These are phyloP conservation scores for Colletotrichum gigasporum DNA, from an alignment of 2,329 filamentous ascomycete genomes.

Conservation along the genomic window DNA sequence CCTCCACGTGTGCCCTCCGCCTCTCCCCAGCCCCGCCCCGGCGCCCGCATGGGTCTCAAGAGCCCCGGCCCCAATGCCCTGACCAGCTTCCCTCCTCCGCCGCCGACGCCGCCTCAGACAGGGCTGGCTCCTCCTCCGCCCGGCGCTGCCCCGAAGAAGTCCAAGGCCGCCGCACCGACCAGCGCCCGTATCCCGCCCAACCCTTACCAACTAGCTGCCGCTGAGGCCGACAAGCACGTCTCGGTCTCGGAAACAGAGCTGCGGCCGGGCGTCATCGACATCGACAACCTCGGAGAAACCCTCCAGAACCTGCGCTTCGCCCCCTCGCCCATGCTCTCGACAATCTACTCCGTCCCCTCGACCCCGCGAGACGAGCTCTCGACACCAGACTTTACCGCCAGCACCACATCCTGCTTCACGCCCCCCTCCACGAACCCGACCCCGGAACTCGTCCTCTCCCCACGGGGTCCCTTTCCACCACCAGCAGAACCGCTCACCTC, in stretches of 20 bases:
- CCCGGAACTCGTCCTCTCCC: slow-evolving; percentile 13
- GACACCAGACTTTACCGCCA: slow-evolving; percentile 20
- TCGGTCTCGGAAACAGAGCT: not conserved
- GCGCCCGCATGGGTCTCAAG: not conserved
- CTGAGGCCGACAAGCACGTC: not conserved
- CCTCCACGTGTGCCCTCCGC: not conserved
- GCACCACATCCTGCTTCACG: slow-evolving; percentile 23
- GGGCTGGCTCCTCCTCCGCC: not conserved
- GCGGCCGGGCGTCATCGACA: slow-evolving; percentile 10
- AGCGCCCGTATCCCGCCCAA: too few species aligned
- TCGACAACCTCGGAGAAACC: slow-evolving; percentile 26
- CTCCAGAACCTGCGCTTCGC: slow-evolving; percentile 28
- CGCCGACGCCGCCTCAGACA: slow-evolving; percentile 13
- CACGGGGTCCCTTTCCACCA: not conserved
- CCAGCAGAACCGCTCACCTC: slow-evolving; percentile 1
- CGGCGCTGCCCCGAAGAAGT: not conserved
- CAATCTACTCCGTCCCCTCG: slow-evolving; percentile 25
- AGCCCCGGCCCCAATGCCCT: slow-evolving; percentile 22
- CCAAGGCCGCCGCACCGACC: not conserved
- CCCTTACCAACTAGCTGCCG: too few species aligned
- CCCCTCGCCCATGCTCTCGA: slow-evolving; percentile 28
- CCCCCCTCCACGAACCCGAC: slow-evolving; percentile 28
- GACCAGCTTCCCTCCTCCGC: slow-evolving; percentile 27
- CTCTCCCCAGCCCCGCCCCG: not conserved
- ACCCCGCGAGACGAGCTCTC: slow-evolving; percentile 17